Base-by-base conservation (phyloP, 2,329 filamentous ascomycete species). In the Neonectria magnoliae region DNA sequence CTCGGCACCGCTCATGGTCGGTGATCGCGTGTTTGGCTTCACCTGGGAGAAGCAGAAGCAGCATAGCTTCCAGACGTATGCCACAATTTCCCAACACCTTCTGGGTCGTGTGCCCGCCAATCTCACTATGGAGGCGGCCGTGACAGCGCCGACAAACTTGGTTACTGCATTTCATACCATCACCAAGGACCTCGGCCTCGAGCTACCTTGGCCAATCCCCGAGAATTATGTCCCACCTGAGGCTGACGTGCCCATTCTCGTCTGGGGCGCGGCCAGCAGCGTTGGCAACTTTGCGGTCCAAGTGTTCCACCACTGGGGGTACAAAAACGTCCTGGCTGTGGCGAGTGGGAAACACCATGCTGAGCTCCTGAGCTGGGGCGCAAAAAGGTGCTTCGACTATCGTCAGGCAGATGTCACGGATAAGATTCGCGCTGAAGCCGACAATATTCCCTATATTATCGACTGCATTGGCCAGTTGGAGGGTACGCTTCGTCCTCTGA, bases 401-500 rank as follows among this genome's bases (percentile, higher is more conserved):
- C 75, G 69, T 16, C 74, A 79, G 3, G 51, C 71, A 2, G 72
- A 74, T 3, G 78, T 82, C 5, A 76, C 81, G 1, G 74, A 80
- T 1, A 65, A 78, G 45, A 77, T 82, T 18, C 61, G 78, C 7
- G 68, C 73, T 9, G 65, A 74, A 16, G 25, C 51, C 5, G 47
- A 50, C 1, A 29, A 75, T 4, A 73, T 86, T 9, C 82, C 81
- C 2, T 81, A 81, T 48, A 79, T 87, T 16, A 71, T 89, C 11
- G 87, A 89, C 75, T 88, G 86, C 73, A 87, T 89, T 60, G 84
- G 84, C 2, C 84, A 82, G 3, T 74, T 82, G 38, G 71, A 78
- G 2, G 83, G 83, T 0, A 84, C 82, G 6, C 67, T 89, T 6
- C 69, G 71, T 33, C 86, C 83, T 2, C 76, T 90, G 36, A 79